phyloP scores from a whole-genome alignment of 1,139 yeast species.

The Yamadazyma sp. region DNA sequence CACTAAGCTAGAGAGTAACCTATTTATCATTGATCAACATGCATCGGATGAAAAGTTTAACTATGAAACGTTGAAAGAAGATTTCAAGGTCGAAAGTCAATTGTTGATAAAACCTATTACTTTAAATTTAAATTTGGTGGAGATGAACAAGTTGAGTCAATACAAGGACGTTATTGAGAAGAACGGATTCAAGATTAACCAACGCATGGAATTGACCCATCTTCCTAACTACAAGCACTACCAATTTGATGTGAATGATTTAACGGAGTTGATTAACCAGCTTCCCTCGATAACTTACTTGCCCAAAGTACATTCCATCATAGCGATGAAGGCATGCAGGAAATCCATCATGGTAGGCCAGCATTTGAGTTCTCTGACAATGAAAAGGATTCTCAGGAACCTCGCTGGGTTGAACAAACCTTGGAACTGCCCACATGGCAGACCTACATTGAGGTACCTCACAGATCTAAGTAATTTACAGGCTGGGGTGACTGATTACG shows the following conservation, averaged over 20 bases:
- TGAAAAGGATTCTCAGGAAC: conserved; percentile 68
- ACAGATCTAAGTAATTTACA: conserved; percentile 43
- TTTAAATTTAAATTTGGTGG: conserved; percentile 72
- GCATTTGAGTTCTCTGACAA: conserved; percentile 53
- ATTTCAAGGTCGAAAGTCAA: conserved; percentile 52
- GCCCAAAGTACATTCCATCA: conserved; percentile 74
- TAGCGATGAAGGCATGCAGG: conserved; percentile 95
- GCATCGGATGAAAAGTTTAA: conserved; percentile 95
- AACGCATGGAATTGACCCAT: conserved; percentile 42
- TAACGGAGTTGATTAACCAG: conserved; percentile 65
- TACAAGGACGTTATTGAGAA: conserved; percentile 54
- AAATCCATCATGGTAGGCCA: conserved; percentile 93
- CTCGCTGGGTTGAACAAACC: conserved; percentile 81
- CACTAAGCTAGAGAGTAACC: conserved; percentile 55
- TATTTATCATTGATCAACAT: conserved; percentile 93
- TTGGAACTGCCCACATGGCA: conserved; percentile 99
- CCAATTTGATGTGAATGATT: conserved; percentile 65
- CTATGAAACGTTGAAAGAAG: conserved; percentile 68
- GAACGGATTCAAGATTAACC: conserved; percentile 70
- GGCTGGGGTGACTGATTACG: not conserved
- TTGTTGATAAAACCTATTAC: conserved; percentile 65
- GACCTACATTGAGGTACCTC: conserved; percentile 94
- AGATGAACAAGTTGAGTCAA: conserved; percentile 68
- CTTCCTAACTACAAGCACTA: conserved; percentile 75
- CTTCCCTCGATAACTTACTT: conserved; percentile 14